Base-by-base conservation (phyloP, 2,329 filamentous ascomycete genomes). In the Hymenoscyphus scutula region DNA sequence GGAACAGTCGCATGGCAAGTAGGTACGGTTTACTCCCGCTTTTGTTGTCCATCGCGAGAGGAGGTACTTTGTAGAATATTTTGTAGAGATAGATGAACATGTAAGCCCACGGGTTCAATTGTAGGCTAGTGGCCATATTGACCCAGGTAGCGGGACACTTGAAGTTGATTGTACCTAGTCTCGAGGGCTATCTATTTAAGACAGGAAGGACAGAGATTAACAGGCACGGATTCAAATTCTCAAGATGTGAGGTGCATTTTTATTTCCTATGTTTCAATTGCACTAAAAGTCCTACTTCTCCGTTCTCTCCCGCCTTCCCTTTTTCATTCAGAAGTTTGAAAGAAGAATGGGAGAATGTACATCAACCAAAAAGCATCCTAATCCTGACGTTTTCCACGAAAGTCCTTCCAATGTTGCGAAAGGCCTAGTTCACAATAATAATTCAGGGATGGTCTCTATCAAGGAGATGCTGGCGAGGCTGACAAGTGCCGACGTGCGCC, bases 71-170 rank as follows among this genome's bases (percentile, higher is more conserved):
- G 25, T 54, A 54, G n/a, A 54, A 32, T 6, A 32, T 1, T 30
- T n/a, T 56, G 30, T 56, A 56, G 30, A 23, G 5, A 34, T 56
- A 30, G 53, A 37, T 32, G 13, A 56, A 27, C 38, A 48, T 58
- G 23, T 27, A 25, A 30, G 17, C 37, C 2, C 56, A 48, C n/a
- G 23, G 30, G 34, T 58, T 58, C 56, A 58, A 58, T 6, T 8
- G 32, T 48, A 58, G 56, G 56, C 56, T 25, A 58, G 34, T 58
- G 56, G 56, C 56, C 51, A n/a, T n/a, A n/a, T n/a, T n/a, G n/a
- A n/a, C n/a, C n/a, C n/a, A n/a, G n/a, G n/a, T n/a, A n/a, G n/a
- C n/a, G n/a, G n/a, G n/a, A n/a, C n/a, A n/a, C n/a, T n/a, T n/a
- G n/a, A n/a, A n/a, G n/a, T n/a, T n/a, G n/a, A n/a, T n/a, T n/a